Conservation (phyloP, 441 rosid genomes). For the Pelargonium australe region DNA sequence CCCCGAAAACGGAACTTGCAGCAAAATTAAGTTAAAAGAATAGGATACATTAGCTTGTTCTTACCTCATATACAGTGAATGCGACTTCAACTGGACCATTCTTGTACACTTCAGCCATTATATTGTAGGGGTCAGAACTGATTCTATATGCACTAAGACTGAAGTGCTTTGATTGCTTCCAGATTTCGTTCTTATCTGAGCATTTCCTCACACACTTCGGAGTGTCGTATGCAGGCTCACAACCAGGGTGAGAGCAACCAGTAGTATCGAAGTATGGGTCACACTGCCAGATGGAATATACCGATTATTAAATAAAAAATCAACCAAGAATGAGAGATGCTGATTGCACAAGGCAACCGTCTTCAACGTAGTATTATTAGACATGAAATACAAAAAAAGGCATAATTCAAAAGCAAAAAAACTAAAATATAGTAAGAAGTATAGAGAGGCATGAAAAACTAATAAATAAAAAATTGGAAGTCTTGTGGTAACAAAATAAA, state of each 20-base stretch:
- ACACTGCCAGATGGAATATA: conserved; percentile 43
- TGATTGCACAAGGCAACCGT: not conserved
- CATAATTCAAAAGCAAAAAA: too few species aligned
- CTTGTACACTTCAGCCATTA: conserved; percentile 77
- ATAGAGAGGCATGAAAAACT: too few species aligned
- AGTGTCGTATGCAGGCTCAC: conserved; percentile 84
- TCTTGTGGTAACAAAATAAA: conserved; percentile 6
- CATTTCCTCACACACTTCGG: conserved; percentile 78
- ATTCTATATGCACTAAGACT: conserved; percentile 67
- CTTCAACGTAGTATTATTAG: too few species aligned
- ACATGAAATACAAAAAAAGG: too few species aligned
- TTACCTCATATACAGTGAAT: conserved; percentile 86
- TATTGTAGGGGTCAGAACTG: conserved; percentile 46
- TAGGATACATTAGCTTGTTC: conserved; percentile 7
- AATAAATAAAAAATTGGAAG: not conserved
- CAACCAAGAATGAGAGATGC: conserved; percentile 16
- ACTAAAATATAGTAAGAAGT: too few species aligned
- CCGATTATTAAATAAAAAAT: conserved; percentile 8
- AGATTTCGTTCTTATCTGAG: conserved; percentile 55
- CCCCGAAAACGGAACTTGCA: too few species aligned
- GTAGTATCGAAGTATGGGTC: conserved; percentile 77
- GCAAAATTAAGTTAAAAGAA: conserved; percentile 11
- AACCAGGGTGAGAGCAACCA: conserved; percentile 95
- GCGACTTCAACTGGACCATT: conserved; percentile 90
- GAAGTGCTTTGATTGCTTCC: conserved; percentile 71